Evolutionary conservation across 257 asterid species (phyloP).

Genomic region (Nicotiana sylvestris): DNA sequence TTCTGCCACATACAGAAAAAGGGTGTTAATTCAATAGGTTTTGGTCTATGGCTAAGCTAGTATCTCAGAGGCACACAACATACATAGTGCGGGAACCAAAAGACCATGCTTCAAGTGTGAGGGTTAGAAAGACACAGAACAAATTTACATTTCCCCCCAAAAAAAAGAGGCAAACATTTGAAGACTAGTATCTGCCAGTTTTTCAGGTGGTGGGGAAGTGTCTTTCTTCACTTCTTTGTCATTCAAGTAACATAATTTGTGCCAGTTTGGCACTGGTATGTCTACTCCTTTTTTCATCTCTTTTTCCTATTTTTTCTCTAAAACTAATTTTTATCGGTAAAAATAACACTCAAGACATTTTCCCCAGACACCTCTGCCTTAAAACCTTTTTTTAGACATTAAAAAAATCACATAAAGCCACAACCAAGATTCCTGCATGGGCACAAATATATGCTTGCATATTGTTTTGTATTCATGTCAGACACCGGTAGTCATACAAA

Average conservation of each 20-base stretch:
- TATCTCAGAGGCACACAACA: constrained; percentile 6
- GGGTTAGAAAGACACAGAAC: too few species aligned
- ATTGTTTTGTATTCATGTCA: not conserved
- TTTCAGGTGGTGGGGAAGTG: not conserved
- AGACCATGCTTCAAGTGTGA: too few species aligned
- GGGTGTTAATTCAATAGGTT: not conserved
- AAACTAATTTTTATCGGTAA: not conserved
- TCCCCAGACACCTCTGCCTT: not conserved
- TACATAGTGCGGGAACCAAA: not conserved
- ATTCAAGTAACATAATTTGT: not conserved
- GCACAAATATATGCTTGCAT: not conserved
- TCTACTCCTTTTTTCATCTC: not conserved
- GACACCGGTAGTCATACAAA: too few species aligned
- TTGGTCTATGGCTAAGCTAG: constrained; percentile 1
- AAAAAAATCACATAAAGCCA: not conserved
- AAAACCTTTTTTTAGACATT: not conserved
- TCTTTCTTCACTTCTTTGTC: not conserved
- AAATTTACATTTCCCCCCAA: too few species aligned
- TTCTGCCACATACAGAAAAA: constrained; percentile 1
- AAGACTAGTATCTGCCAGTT: not conserved
- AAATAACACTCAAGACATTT: not conserved
- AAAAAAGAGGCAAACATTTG: not conserved
- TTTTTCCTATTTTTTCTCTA: not conserved
- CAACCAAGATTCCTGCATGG: not conserved
- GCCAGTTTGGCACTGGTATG: not conserved